Conservation (phyloP, 495 filamentous ascomycete genomes). For the Aspergillus cristatus region DNA sequence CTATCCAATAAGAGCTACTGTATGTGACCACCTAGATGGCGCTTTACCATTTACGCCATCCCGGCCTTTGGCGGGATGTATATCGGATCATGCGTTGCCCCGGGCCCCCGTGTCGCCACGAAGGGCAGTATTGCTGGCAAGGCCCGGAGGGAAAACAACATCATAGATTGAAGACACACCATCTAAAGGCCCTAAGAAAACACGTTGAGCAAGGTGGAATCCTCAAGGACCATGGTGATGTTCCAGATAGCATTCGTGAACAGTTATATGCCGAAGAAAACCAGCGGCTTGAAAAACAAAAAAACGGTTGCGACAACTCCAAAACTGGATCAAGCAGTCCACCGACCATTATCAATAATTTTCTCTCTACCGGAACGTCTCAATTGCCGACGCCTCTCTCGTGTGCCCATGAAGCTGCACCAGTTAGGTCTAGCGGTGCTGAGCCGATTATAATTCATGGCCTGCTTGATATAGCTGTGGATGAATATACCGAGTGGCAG, state of each 20-base stretch:
- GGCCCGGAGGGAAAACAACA: conserved; percentile 9
- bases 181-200: conserved; percentile 5
- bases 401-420: too few relatives aligned
- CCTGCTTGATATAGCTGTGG: conserved; percentile 11
- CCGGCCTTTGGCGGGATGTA: conserved; percentile 3
- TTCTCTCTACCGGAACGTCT: too few relatives aligned
- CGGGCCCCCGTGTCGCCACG: conserved; percentile 11
- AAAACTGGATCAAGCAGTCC: background rate
- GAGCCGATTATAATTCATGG: conserved; percentile 1
- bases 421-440: background rate
- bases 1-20: too few relatives aligned
- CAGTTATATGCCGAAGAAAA: conserved; percentile 8
- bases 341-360: conserved; percentile 3
- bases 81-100: conserved; percentile 13
- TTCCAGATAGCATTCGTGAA: conserved; percentile 5
- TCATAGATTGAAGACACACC: too few relatives aligned
- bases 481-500: conserved; percentile 18
- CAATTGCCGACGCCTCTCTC: too few relatives aligned
- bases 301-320: conserved; percentile 2
- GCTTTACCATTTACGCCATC: too few relatives aligned
- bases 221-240: conserved; percentile 4
- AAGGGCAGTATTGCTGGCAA: conserved; percentile 16
- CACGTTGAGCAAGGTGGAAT: conserved; percentile 3
- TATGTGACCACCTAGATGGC: too few relatives aligned
- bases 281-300: conserved; percentile 2